Percentiles rank a stretch among this genome's conserved stretches.
phyloP scores from a whole-genome alignment of 2,329 filamentous ascomycete genomes.

The Blumeriella jaapii region DNA sequence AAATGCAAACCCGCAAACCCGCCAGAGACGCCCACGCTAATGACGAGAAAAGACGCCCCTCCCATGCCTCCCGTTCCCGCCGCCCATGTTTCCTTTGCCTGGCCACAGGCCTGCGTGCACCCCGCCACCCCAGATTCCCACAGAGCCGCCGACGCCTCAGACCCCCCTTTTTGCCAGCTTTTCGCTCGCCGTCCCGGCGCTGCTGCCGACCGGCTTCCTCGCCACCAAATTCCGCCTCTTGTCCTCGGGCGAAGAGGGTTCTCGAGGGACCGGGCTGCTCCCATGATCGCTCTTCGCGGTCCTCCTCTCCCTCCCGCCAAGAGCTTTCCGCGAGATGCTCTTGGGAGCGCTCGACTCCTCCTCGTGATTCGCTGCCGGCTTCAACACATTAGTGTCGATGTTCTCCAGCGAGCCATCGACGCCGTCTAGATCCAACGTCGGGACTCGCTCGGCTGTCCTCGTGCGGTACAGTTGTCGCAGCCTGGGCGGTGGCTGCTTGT shows the following conservation, averaged over 20 bases:
- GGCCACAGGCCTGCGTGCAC: too few relatives aligned
- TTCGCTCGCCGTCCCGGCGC: background rate
- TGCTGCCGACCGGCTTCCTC: constrained; percentile 4
- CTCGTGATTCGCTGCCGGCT: background rate
- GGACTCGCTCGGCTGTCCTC: background rate
- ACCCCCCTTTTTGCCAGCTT: constrained; percentile 1
- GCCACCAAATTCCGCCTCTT: too few relatives aligned
- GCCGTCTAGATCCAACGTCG: background rate
- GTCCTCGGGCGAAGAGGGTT: too few relatives aligned
- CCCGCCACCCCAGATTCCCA: too few relatives aligned
- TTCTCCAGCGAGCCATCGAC: background rate
- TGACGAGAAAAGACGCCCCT: too few relatives aligned
- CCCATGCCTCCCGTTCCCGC: too few relatives aligned
- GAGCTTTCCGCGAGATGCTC: constrained; percentile 1
- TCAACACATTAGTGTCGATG: background rate
- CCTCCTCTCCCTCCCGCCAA: background rate
- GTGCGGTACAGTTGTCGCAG: background rate
- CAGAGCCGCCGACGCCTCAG: too few relatives aligned
- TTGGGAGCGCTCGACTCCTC: constrained; percentile 6
- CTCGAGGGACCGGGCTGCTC: too few relatives aligned
- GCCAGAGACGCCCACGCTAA: too few relatives aligned
- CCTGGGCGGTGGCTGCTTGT: background rate
- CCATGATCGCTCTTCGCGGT: too few relatives aligned
- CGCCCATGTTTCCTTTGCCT: too few relatives aligned
- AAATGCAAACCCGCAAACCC: too few relatives aligned